Base-by-base conservation (phyloP, 2,329 filamentous ascomycete genomes). In the Aureobasidium sp. region DNA sequence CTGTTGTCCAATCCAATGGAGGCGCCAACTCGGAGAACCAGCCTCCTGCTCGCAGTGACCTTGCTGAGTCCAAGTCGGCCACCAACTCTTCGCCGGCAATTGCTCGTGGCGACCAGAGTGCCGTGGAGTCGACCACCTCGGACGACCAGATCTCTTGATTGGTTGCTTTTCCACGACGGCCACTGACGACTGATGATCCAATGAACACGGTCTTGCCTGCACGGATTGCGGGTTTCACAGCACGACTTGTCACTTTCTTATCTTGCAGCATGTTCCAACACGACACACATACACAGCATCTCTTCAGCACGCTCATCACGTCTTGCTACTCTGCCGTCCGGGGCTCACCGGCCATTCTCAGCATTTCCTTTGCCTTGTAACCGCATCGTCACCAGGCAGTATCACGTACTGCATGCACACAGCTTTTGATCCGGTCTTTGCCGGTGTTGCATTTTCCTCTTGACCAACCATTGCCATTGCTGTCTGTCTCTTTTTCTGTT, bases 71-170 rank as follows among this genome's bases (percentile, higher is more conserved):
- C 31, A 53, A 65, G 25, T 56, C 61, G 20, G 39, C 31, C 6
- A 44, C 39, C 37, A 60, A 44, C 29, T 58, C 57, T 37, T 45
- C 61, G 17, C 57, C 64, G 4, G 61, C 61, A 42, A 63, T 64
- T 42, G 64, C 62, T 57, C 62, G 49, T 20, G 62, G 59, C 47
- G 62, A 65, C 22, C 58, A 57, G 44, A 62, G 27, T 51, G 62
- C 64, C 22, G 51, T 56, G 15, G 51, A 62, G 20, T 62, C 51
- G 34, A n/a, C 44, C 34, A 49, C 49, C 22, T 42, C 61, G 14
- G 49, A 49, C 7, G 44, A 62, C 5, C 51, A 62, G 52, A 42
- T 44, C 29, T 45, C 41, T 22, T 58, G 51, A 55, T 29, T 22
- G 51, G 27, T 31, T 22, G 15, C 25, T 42, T 44, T n/a, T 12